These are phyloP conservation scores for Xylaria intraflava DNA, from an alignment of 495 filamentous ascomycete species.

Conservation along the genomic window DNA sequence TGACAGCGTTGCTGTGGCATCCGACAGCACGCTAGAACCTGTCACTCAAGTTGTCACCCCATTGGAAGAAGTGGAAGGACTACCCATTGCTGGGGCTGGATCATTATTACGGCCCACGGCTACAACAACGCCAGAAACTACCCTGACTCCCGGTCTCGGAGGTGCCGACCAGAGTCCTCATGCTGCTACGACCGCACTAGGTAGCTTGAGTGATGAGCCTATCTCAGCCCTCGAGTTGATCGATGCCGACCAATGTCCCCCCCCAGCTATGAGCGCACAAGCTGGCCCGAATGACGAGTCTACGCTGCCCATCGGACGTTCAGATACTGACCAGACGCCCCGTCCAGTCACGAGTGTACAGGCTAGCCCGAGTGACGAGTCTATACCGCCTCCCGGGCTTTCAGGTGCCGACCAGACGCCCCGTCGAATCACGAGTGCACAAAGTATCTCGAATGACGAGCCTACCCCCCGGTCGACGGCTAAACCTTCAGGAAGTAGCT, in stretches of 20 bases:
- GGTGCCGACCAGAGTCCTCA: too few species aligned
- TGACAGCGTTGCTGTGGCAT: slow-evolving; percentile 62
- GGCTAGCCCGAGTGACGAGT: slow-evolving; percentile 10
- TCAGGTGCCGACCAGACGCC: slow-evolving; percentile 19
- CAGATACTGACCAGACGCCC: slow-evolving; percentile 18
- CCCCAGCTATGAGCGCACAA: too few species aligned
- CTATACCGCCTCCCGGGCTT: slow-evolving; percentile 13
- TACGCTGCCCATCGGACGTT: neutral
- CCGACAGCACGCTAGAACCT: slow-evolving; percentile 35
- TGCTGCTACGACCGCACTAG: too few species aligned
- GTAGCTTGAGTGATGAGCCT: too few species aligned
- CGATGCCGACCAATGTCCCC: slow-evolving; percentile 18
- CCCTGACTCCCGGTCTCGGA: too few species aligned
- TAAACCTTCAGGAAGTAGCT: slow-evolving; percentile 11
- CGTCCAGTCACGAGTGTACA: slow-evolving; percentile 11
- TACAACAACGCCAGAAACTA: slow-evolving; percentile 17
- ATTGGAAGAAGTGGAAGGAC: slow-evolving; percentile 21
- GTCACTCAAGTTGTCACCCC: slow-evolving; percentile 38
- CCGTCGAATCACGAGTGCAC: slow-evolving; percentile 7
- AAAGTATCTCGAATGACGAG: slow-evolving; percentile 11
- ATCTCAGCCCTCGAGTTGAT: slow-evolving; percentile 1
- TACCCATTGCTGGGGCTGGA: slow-evolving; percentile 9
- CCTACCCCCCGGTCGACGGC: slow-evolving; percentile 16
- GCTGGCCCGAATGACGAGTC: too few species aligned
- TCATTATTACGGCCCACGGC: slow-evolving; percentile 3